phyloP scores from a whole-genome alignment of 768 basidiomycete genomes.

The Dendrothele bispora region DNA sequence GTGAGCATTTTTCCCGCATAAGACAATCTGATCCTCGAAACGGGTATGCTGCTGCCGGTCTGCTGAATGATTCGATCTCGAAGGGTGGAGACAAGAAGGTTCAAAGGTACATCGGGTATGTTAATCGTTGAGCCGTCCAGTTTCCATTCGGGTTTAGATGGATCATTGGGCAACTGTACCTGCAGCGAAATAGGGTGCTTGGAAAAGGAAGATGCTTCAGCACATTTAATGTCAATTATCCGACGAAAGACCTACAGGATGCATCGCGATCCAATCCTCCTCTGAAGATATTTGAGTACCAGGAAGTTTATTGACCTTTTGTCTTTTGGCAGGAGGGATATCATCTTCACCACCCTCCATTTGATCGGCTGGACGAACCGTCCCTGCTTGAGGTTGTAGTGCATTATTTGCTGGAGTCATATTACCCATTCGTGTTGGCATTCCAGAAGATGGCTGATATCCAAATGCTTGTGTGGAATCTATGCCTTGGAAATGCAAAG shows the following conservation, averaged over 20 bases:
- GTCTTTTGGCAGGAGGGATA: conserved; percentile 83
- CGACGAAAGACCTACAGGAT: conserved; percentile 54
- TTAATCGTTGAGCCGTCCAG: conserved; percentile 78
- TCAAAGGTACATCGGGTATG: conserved; percentile 82
- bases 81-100: conserved; percentile 81
- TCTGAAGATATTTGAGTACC: conserved; percentile 85
- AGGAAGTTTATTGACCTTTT: conserved; percentile 82
- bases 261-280: conserved; percentile 87
- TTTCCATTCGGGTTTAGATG: conserved; percentile 91
- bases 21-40: conserved; percentile 78
- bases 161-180: conserved; percentile 80
- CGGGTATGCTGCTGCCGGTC: conserved; percentile 75
- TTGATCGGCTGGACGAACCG: conserved; percentile 78
- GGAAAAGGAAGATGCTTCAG: neutral
- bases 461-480: conserved; percentile 79
- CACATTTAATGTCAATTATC: neutral
- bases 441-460: conserved; percentile 68
- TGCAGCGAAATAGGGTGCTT: conserved; percentile 85
- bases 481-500: conserved; percentile 81
- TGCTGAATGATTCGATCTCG: conserved; percentile 84
- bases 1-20: conserved; percentile 85
- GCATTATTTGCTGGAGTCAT: conserved; percentile 51
- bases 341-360: conserved; percentile 69
- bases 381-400: conserved; percentile 60
- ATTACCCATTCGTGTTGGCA: conserved; percentile 66